Evolutionary conservation across 257 asterid genomes (phyloP).

Genomic region (Ehretia macrophylla): DNA sequence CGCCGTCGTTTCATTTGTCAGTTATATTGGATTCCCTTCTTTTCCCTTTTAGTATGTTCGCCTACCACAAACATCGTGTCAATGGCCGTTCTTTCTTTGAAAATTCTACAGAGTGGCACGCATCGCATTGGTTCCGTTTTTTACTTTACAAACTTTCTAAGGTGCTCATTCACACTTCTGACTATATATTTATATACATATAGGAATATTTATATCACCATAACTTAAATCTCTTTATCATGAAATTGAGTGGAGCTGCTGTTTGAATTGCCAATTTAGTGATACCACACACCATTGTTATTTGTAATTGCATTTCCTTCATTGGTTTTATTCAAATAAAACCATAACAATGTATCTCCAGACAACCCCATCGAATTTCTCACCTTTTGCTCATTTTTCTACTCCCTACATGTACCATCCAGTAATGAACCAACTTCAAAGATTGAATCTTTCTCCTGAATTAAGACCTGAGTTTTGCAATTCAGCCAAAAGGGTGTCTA

Average conservation of each 20-base stretch:
- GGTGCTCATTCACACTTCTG: neutral
- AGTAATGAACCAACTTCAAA: slow-evolving; percentile 13
- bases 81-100: neutral
- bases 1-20: too few relatives aligned
- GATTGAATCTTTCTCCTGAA: slow-evolving; percentile 14
- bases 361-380: slow-evolving; percentile 18
- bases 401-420: neutral
- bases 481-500: slow-evolving; percentile 37
- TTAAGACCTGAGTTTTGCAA: slow-evolving; percentile 28
- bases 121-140: neutral
- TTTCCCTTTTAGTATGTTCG: neutral
- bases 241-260: too few relatives aligned
- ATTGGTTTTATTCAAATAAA: neutral
- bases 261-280: too few relatives aligned
- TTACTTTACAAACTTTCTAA: too few relatives aligned
- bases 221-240: too few relatives aligned
- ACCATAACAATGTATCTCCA: slow-evolving; percentile 31
- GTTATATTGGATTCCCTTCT: too few relatives aligned
- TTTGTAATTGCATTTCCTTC: neutral
- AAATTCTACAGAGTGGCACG: neutral
- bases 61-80: neutral
- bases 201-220: too few relatives aligned
- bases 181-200: neutral
- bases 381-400: slow-evolving; percentile 2
- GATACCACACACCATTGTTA: neutral